Percentiles rank a stretch among this genome's conserved stretches.
phyloP scores from a whole-genome alignment of 176 grass and related monocot genomes.

The Aechmea fasciata region DNA sequence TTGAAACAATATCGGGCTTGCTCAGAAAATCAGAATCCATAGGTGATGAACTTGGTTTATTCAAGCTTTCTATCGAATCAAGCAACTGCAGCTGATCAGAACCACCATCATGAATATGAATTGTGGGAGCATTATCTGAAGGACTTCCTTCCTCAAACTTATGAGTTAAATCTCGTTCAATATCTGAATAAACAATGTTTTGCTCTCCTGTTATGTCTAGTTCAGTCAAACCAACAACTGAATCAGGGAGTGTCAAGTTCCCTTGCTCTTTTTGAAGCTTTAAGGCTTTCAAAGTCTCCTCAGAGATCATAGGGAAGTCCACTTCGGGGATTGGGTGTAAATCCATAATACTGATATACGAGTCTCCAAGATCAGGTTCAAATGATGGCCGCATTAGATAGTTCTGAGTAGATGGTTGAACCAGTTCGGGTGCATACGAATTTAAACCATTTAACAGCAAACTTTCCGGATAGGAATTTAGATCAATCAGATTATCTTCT shows the following conservation, averaged over 20 bases:
- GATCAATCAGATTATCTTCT: slow-evolving; percentile 24
- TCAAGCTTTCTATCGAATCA: slow-evolving; percentile 19
- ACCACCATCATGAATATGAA: slow-evolving; percentile 20
- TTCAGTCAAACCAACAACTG: slow-evolving; percentile 22
- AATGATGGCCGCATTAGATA: slow-evolving; percentile 22
- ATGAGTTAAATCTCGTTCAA: slow-evolving; percentile 4
- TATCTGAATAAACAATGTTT: slow-evolving; percentile 27
- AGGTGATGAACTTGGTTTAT: slow-evolving; percentile 23
- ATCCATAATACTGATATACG: slow-evolving; percentile 38
- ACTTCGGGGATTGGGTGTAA: slow-evolving; percentile 67
- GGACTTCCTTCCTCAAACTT: slow-evolving; percentile 11
- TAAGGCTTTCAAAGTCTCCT: slow-evolving; percentile 35
- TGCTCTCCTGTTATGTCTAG: slow-evolving; percentile 43
- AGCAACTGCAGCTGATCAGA: slow-evolving; percentile 19
- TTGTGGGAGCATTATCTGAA: slow-evolving; percentile 12
- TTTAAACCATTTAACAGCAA: slow-evolving; percentile 7
- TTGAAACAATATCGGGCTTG: slow-evolving; percentile 22
- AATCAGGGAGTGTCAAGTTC: slow-evolving; percentile 20
- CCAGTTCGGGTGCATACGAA: slow-evolving; percentile 4
- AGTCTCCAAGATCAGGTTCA: slow-evolving; percentile 24
- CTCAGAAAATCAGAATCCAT: not conserved
- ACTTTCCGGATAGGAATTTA: slow-evolving; percentile 16
- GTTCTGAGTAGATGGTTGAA: slow-evolving; percentile 6
- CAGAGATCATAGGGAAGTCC: not conserved
- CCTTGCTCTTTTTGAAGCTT: slow-evolving; percentile 23